phyloP scores from a whole-genome alignment of 257 asterid species.

The Primulina eburnea region DNA sequence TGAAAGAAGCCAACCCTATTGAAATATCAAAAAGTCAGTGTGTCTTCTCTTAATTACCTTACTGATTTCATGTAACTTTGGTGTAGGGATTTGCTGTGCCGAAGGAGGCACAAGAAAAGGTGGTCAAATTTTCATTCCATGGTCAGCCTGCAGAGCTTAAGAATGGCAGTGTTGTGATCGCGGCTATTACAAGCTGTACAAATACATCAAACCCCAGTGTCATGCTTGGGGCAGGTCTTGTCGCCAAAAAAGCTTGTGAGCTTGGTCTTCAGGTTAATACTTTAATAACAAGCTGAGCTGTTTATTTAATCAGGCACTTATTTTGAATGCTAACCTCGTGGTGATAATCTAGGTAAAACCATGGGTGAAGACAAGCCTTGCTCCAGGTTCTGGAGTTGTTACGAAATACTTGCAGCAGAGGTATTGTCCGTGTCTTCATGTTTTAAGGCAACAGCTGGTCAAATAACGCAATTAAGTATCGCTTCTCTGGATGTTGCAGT shows the following conservation, averaged over 20 bases:
- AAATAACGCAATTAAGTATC: neutral
- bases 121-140: slow-evolving; percentile 68
- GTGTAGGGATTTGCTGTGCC: slow-evolving; percentile 90
- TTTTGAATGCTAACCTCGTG: slow-evolving; percentile 22
- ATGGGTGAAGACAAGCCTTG: slow-evolving; percentile 98
- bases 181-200: slow-evolving; percentile 96
- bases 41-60: slow-evolving; percentile 1
- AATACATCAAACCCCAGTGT: slow-evolving; percentile 98
- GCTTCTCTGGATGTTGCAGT: slow-evolving; percentile 43
- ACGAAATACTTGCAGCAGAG: slow-evolving; percentile 77
- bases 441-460: slow-evolving; percentile 13
- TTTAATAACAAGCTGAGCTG: slow-evolving; percentile 7
- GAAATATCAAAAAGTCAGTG: neutral
- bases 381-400: slow-evolving; percentile 96
- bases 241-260: slow-evolving; percentile 86
- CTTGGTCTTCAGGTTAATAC: slow-evolving; percentile 71
- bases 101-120: slow-evolving; percentile 78
- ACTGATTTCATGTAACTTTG: slow-evolving; percentile 12
- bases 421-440: slow-evolving; percentile 35
- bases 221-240: slow-evolving; percentile 96
- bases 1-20: neutral
- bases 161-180: slow-evolving; percentile 95
- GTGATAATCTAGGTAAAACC: slow-evolving; percentile 68
- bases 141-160: slow-evolving; percentile 91
- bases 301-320: slow-evolving; percentile 16